Percentiles rank a stretch among this genome's conserved stretches.
These are phyloP conservation scores for Cladosporium sp. DNA, from an alignment of 2,329 filamentous ascomycete species.

Conservation along the genomic window DNA sequence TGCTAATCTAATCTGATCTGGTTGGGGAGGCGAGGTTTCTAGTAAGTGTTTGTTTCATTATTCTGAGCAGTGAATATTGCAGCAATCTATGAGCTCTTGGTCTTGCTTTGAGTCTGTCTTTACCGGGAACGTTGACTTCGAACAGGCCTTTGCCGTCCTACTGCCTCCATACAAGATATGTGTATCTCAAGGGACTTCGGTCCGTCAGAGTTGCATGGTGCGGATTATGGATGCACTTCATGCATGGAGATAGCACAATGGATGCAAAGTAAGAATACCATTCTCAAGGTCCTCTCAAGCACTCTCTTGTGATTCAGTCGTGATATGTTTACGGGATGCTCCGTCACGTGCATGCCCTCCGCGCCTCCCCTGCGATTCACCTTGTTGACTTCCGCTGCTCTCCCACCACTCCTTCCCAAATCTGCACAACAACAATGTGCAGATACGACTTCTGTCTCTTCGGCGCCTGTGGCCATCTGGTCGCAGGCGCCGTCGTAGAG, in stretches of 20 bases:
- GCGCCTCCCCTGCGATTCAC: neutral
- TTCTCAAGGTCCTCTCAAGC: neutral
- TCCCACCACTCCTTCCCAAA: neutral
- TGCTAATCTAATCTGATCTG: neutral
- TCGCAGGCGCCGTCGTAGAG: constrained; percentile 8
- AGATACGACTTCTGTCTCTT: constrained; percentile 4
- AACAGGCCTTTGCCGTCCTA: neutral
- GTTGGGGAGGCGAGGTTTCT: neutral
- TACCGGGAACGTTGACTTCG: neutral
- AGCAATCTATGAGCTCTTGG: no score
- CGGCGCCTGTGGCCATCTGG: constrained; percentile 6
- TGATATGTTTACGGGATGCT: neutral
- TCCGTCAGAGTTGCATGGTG: neutral
- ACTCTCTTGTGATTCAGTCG: neutral
- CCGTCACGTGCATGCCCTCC: neutral
- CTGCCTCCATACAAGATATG: neutral
- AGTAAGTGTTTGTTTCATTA: no score
- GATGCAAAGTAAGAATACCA: neutral
- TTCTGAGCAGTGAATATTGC: no score
- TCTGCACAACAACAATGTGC: constrained; percentile 10
- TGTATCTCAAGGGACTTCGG: neutral
- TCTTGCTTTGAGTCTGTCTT: neutral
- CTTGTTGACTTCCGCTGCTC: neutral
- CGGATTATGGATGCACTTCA: neutral
- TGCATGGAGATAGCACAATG: neutral